A percentile compares a stretch with the other conserved stretches of the same genome.
phyloP scores from a whole-genome alignment of 352 stramenopile genomes.

The Aphanomyces cochlioides region DNA sequence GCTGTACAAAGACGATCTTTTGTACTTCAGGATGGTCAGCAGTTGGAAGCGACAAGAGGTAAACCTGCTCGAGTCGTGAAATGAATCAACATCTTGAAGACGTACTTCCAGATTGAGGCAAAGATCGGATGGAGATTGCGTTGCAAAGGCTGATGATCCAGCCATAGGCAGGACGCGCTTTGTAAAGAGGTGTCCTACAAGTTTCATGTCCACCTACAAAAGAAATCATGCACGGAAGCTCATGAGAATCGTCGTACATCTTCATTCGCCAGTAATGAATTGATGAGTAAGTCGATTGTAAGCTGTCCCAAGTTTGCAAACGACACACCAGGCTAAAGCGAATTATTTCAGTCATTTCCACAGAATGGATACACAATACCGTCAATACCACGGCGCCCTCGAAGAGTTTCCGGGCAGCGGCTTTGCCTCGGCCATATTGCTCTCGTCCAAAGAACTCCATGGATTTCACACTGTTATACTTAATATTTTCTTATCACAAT shows the following conservation, averaged over 20 bases:
- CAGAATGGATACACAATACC: background rate
- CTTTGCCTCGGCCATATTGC: slow-evolving; percentile 3
- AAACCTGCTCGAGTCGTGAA: slow-evolving; percentile 4
- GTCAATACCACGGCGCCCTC: slow-evolving; percentile 19
- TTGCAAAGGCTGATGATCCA: slow-evolving; percentile 50
- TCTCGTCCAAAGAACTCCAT: slow-evolving; percentile 29
- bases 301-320: slow-evolving; percentile 80
- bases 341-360: background rate
- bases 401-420: slow-evolving; percentile 10
- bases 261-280: slow-evolving; percentile 48
- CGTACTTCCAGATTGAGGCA: slow-evolving; percentile 75
- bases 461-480: background rate
- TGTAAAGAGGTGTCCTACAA: slow-evolving; percentile 59
- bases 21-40: slow-evolving; percentile 29
- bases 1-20: slow-evolving; percentile 72
- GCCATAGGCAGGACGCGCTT: slow-evolving; percentile 57
- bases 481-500: background rate
- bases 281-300: slow-evolving; percentile 69
- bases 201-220: slow-evolving; percentile 42
- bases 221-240: background rate
- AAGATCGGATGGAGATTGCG: slow-evolving; percentile 43
- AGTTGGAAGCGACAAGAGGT: slow-evolving; percentile 6
- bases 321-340: slow-evolving; percentile 58
- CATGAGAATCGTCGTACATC: slow-evolving; percentile 6
- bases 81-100: background rate